Evolutionary conservation across 441 rosid species (phyloP), one percentile per base, ranked within the genome.

Genomic region (Rhodomyrtus psidioides): DNA sequence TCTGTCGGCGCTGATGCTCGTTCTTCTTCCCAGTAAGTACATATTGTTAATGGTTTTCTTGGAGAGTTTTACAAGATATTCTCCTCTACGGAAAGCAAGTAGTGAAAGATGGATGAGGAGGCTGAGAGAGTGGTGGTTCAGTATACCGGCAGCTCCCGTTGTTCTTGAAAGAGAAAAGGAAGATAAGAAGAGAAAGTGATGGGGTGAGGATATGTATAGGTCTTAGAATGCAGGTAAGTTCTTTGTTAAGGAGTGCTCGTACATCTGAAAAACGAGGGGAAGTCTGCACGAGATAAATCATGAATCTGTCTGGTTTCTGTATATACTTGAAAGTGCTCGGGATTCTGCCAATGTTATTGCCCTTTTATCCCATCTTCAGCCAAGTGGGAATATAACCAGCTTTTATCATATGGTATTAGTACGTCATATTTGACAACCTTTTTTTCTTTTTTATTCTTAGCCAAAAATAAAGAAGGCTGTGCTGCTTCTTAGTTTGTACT

Each of bases 91-190:
- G 86, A 92, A 87, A 91, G 95, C 89, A 39, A 91, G 93, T 91
- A 93, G 94, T 0, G 99, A 94, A 86, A 92, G 98, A 88, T 87
- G 90, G 88, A 87, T 84, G 84, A 92, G 99, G 91, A 93, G 99
- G 86, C 76, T 96, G 89, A 94, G 92, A 89, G 99, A 96, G 84
- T 96, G 98, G 98, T 97, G 99, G 99, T 94, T 94, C 90, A 94
- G 99, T 89, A 92, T 96, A 83, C 99, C 99, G 0, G 99, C 98
- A 6, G 98, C 98, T 60, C 98, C 96, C 0, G 97, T 95, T 10
- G 81, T 92, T 85, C 92, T 96, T 21, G 94, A 95, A 83, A 93
- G 91, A 86, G 94, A 87, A 39, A 92, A 87, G 57, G 98, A 94
- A 44, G 95, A 91, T 53, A 96, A 93, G 87, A 96, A 95, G 88